Evolutionary conservation across 768 basidiomycete genomes (phyloP).

Genomic region (Tulasnella calospora): DNA sequence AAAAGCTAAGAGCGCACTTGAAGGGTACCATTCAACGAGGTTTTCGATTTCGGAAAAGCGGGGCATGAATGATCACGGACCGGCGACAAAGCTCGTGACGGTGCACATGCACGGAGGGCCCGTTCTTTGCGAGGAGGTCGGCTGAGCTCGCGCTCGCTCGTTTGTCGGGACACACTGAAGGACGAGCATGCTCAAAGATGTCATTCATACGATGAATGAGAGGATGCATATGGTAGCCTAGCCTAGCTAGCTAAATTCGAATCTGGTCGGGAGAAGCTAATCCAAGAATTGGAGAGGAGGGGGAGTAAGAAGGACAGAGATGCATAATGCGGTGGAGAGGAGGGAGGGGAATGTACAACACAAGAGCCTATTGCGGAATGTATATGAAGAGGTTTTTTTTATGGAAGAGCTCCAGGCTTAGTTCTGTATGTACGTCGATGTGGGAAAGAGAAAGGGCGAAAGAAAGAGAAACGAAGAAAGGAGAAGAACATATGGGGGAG

Average conservation of each 20-base stretch:
- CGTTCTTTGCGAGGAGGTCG: no score
- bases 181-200: background rate
- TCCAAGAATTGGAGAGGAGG: background rate
- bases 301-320: no score
- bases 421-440: background rate
- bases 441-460: no score
- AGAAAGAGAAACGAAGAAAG: background rate
- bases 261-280: background rate
- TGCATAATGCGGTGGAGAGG: background rate
- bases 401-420: background rate
- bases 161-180: no score
- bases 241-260: background rate
- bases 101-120: no score
- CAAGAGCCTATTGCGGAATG: background rate
- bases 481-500: background rate
- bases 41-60: no score
- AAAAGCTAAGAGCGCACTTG: no score
- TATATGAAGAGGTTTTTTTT: background rate
- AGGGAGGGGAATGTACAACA: background rate
- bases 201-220: background rate
- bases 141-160: no score
- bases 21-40: no score
- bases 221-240: background rate
- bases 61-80: no score
- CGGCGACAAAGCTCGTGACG: no score